Evolutionary conservation across 306 rosid species (phyloP), one percentile per base, ranked within the genome.

Genomic region (Rosa persica): DNA sequence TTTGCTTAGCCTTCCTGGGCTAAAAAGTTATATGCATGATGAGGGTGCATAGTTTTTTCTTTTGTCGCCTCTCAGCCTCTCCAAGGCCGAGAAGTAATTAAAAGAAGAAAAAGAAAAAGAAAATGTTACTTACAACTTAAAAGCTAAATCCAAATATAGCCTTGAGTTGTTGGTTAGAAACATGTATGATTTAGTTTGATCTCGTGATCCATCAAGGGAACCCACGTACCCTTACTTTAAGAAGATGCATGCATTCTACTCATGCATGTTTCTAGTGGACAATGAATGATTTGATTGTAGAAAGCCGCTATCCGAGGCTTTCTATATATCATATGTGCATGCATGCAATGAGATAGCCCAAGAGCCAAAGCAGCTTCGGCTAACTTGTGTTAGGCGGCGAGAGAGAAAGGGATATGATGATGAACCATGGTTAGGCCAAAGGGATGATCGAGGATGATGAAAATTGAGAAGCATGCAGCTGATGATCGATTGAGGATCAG

Each of bases 351-450:
- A 55, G 47, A 11, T 74, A 74, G 69, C 96, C 93, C 83, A 72
- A 83, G 49, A 27, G 73, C 77, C 47, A 70, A n/a, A 62, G 67
- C 67, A 40, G 64, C n/a, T 39, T 25, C 81, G 73, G 61, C 78
- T 70, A 64, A 76, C 67, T 85, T 80, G 87, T 61, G 93, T 93
- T 91, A 89, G 94, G 79, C 80, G 79, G 75, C 64, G 84, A 70
- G 80, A 43, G 87, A 15, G 84, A 46, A 83, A 47, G 81, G 52
- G 75, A 87, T 85, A 77, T 87, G 70, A 66, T 67, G 92, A 90
- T 89, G 85, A 95, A 92, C 98, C 98, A 95, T 95, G 97, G 98
- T 95, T 89, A 95, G 97, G 97, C 84, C 94, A 79, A 85, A 92
- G 91, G 96, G 58, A 61, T 67, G 67, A 61, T 67, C 40, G 16